Conservation (phyloP, 441 rosid species). For the Sinapis alba region DNA sequence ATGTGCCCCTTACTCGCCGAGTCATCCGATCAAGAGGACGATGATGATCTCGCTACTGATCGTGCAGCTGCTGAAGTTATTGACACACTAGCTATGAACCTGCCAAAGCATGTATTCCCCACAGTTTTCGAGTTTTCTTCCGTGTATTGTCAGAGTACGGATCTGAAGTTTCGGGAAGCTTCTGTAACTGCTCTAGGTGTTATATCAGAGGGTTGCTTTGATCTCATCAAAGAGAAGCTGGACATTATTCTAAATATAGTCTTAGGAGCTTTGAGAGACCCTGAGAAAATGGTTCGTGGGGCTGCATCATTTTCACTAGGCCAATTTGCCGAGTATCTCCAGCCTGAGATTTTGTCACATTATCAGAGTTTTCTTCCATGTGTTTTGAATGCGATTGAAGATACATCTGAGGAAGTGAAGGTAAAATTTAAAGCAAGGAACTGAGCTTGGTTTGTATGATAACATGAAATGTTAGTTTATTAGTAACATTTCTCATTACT, state of each 20-base stretch:
- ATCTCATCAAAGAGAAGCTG: conserved; percentile 79
- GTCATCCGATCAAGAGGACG: conserved; percentile 76
- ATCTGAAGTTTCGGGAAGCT: conserved; percentile 95
- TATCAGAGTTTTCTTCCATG: conserved; percentile 92
- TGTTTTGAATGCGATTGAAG: conserved; percentile 90
- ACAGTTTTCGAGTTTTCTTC: conserved; percentile 92
- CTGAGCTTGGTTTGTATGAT: background rate
- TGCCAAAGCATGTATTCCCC: conserved; percentile 82
- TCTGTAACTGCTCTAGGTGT: conserved; percentile 95
- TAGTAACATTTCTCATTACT: conserved; percentile 21
- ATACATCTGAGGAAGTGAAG: conserved; percentile 97
- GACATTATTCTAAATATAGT: conserved; percentile 85
- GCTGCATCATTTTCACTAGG: conserved; percentile 99
- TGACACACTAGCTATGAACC: conserved; percentile 94
- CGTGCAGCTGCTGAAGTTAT: conserved; percentile 99
- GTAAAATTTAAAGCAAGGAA: conserved; percentile 42
- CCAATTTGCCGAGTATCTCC: conserved; percentile 97
- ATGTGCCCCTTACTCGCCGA: conserved; percentile 97
- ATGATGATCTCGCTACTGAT: conserved; percentile 98
- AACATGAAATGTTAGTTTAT: background rate
- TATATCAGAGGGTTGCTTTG: conserved; percentile 93
- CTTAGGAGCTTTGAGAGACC: conserved; percentile 85
- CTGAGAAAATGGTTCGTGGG: conserved; percentile 97
- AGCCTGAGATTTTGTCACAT: conserved; percentile 90
- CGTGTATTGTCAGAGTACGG: conserved; percentile 63